phyloP scores from a whole-genome alignment of 2,329 filamentous ascomycete species.

The Didymellaceae sp. region DNA sequence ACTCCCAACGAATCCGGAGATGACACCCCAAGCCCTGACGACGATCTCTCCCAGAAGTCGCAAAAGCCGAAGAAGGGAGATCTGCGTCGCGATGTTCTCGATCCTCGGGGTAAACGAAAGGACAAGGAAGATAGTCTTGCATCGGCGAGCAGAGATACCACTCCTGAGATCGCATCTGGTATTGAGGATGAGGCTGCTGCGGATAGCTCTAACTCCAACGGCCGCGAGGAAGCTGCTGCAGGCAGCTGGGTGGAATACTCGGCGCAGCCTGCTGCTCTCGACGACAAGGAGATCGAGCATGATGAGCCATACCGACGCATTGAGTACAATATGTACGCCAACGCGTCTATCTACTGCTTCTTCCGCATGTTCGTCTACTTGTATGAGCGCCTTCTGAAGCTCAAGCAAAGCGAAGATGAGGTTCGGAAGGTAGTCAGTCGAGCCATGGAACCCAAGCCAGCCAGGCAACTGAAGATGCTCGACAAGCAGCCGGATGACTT shows the following conservation, averaged over 20 bases:
- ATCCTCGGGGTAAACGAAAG: slow-evolving; percentile 74
- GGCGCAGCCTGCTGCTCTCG: slow-evolving; percentile 62
- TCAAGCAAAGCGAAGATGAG: slow-evolving; percentile 79
- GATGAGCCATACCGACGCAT: slow-evolving; percentile 83
- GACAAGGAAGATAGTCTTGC: slow-evolving; percentile 82
- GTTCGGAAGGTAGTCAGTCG: slow-evolving; percentile 77
- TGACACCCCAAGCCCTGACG: slow-evolving; percentile 70
- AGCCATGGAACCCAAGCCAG: slow-evolving; percentile 77
- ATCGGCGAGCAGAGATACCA: slow-evolving; percentile 84
- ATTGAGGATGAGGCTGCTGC: slow-evolving; percentile 77
- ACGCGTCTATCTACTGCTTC: slow-evolving; percentile 91
- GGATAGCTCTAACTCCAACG: slow-evolving; percentile 62
- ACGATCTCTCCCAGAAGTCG: slow-evolving; percentile 70
- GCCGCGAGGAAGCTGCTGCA: slow-evolving; percentile 67
- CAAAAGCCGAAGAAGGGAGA: slow-evolving; percentile 71
- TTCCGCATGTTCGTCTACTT: slow-evolving; percentile 92
- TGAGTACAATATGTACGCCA: slow-evolving; percentile 89
- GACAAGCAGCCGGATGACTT: slow-evolving; percentile 78
- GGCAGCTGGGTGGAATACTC: slow-evolving; percentile 70
- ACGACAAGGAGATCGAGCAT: slow-evolving; percentile 69
- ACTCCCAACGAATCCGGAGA: slow-evolving; percentile 59
- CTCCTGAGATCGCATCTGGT: slow-evolving; percentile 79
- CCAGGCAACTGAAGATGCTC: slow-evolving; percentile 81
- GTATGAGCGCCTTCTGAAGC: slow-evolving; percentile 80
- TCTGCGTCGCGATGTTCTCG: slow-evolving; percentile 85